A percentile compares a stretch with the other conserved stretches of the same genome.
Evolutionary conservation across 1,284 basidiomycete genomes (phyloP).

Genomic region (Moniliophthora roreri): DNA sequence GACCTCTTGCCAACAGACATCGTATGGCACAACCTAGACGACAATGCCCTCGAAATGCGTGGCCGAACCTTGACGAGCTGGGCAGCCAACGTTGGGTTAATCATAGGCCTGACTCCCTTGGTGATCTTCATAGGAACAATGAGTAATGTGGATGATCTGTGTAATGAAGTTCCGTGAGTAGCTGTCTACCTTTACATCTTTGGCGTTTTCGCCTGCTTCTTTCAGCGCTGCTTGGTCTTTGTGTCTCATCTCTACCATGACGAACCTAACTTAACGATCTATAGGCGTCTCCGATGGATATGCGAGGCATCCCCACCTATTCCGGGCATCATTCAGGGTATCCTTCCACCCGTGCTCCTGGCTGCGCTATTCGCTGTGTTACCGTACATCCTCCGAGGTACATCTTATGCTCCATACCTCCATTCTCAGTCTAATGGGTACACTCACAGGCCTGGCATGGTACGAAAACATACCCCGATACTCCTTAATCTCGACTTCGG

Average conservation of each 20-base stretch:
- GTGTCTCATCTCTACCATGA: no score
- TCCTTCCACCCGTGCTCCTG: constrained; percentile 70
- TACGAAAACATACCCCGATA: constrained; percentile 75
- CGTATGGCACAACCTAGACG: constrained; percentile 58
- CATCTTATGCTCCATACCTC: constrained; percentile 17
- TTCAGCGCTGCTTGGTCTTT: no score
- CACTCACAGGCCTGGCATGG: constrained; percentile 51
- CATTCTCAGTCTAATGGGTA: not conserved
- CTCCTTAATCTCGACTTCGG: constrained; percentile 70
- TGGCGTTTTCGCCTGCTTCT: constrained; percentile 39
- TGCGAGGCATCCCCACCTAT: constrained; percentile 43
- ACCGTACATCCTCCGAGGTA: constrained; percentile 67
- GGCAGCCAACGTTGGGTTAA: constrained; percentile 52
- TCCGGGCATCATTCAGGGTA: constrained; percentile 67
- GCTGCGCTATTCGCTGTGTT: constrained; percentile 70
- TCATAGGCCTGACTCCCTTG: constrained; percentile 68
- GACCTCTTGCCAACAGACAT: constrained; percentile 61
- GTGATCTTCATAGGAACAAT: constrained; percentile 51
- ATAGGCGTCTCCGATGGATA: not conserved
- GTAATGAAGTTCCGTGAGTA: constrained; percentile 38
- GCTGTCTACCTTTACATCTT: not conserved
- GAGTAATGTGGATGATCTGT: constrained; percentile 45
- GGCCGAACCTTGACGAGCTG: constrained; percentile 44
- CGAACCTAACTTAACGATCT: no score
- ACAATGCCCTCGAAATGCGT: constrained; percentile 47